phyloP scores from a whole-genome alignment of 495 filamentous ascomycete species.

The Talaromyces liani region DNA sequence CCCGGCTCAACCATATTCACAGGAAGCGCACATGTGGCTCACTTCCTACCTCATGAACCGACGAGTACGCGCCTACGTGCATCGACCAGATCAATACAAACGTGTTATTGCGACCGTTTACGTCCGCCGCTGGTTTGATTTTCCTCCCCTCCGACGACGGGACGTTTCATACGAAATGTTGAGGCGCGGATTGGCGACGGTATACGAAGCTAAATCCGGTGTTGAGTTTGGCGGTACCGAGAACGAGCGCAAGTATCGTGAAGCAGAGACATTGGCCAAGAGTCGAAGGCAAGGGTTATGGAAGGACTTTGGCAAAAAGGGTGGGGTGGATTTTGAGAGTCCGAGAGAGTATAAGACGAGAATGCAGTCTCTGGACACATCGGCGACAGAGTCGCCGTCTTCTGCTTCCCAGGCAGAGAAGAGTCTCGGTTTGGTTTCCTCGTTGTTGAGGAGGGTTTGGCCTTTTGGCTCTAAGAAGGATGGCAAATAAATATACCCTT shows the following conservation, averaged over 20 bases:
- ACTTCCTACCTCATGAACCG: slow-evolving; percentile 60
- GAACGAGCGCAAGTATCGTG: slow-evolving; percentile 56
- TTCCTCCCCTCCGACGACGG: slow-evolving; percentile 48
- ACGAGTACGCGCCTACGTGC: slow-evolving; percentile 73
- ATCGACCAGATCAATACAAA: slow-evolving; percentile 84
- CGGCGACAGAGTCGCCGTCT: slow-evolving; percentile 14
- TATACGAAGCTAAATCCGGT: slow-evolving; percentile 85
- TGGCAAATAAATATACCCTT: slow-evolving; percentile 2
- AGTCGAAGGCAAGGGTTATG: slow-evolving; percentile 68
- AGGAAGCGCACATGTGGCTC: slow-evolving; percentile 75
- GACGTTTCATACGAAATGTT: slow-evolving; percentile 92
- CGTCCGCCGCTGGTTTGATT: slow-evolving; percentile 55
- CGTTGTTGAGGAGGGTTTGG: background rate
- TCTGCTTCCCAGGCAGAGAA: slow-evolving; percentile 37
- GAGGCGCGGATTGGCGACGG: slow-evolving; percentile 70
- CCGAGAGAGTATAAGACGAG: slow-evolving; percentile 81
- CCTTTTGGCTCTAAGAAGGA: background rate
- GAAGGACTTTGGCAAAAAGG: slow-evolving; percentile 42
- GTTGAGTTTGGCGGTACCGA: slow-evolving; percentile 74
- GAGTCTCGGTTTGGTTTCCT: slow-evolving; percentile 8
- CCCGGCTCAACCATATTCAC: slow-evolving; percentile 73
- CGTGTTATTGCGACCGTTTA: slow-evolving; percentile 81
- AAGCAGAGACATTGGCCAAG: slow-evolving; percentile 66
- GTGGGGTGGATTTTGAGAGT: slow-evolving; percentile 50
- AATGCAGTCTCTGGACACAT: slow-evolving; percentile 26